These are phyloP conservation scores for Schizosaccharomyces osmophilus DNA, from an alignment of 805 yeast species.

Conservation along the genomic window DNA sequence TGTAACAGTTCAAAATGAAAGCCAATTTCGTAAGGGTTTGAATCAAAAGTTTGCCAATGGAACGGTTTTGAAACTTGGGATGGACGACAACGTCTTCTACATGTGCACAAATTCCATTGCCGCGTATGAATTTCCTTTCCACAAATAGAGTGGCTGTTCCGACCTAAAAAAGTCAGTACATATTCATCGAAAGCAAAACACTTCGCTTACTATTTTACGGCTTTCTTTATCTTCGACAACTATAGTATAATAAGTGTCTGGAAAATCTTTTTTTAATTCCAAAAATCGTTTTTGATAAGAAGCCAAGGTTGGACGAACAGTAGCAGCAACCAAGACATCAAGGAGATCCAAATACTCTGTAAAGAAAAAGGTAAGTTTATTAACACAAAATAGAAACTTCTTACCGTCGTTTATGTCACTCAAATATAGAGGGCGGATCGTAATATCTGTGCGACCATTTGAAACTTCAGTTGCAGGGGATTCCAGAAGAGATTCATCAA, in stretches of 20 bases:
- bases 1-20: neutral
- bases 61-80: neutral
- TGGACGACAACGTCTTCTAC: neutral
- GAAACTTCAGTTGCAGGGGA: too few species aligned
- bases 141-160: neutral
- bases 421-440: neutral
- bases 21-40: neutral
- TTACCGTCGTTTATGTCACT: neutral
- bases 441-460: too few species aligned
- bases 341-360: constrained; percentile 1
- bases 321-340: neutral
- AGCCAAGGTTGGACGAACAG: neutral
- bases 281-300: neutral
- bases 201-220: neutral
- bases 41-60: neutral
- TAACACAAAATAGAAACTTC: neutral
- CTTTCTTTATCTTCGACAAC: neutral
- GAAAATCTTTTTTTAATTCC: neutral
- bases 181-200: neutral
- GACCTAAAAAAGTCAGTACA: neutral
- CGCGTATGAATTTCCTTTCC: neutral
- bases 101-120: neutral
- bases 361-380: neutral
- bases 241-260: neutral
- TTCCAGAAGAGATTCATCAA: too few species aligned